Percentiles rank a stretch among this genome's conserved stretches.
These are phyloP conservation scores for Eucalyptus tenuipes DNA, from an alignment of 345 rosid genomes.

Conservation along the genomic window DNA sequence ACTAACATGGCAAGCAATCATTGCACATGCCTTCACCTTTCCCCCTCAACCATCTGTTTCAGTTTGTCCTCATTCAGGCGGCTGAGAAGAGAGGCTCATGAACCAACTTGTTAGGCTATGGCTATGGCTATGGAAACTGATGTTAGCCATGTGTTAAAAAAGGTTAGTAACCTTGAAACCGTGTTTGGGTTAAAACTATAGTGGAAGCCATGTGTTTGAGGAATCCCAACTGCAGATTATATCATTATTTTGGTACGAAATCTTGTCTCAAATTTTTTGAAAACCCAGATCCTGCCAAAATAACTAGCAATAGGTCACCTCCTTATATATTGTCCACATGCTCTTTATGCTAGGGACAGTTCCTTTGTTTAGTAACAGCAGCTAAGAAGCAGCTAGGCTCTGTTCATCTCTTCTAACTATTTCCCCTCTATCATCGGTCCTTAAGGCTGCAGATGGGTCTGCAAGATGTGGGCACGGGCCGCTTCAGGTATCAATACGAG, in stretches of 20 bases:
- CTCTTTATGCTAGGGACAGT: background rate
- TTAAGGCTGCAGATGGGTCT: constrained; percentile 8
- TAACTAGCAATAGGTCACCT: background rate
- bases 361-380: background rate
- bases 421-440: background rate
- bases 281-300: background rate
- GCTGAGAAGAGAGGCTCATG: background rate
- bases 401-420: background rate
- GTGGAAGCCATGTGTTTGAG: background rate
- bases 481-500: constrained; percentile 14
- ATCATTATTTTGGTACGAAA: background rate
- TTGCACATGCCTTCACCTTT: constrained; percentile 27
- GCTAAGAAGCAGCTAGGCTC: background rate
- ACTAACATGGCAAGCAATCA: constrained; percentile 24
- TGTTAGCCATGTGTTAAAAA: constrained; percentile 7
- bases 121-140: background rate
- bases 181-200: background rate
- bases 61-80: background rate
- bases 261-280: background rate
- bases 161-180: background rate
- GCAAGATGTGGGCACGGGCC: background rate
- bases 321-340: background rate
- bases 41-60: background rate
- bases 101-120: background rate
- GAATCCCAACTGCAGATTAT: background rate